Percentiles rank a stretch among this genome's conserved stretches.
These are phyloP conservation scores for Fomitiporia mediterranea DNA, from an alignment of 1,284 basidiomycete genomes.

Conservation along the genomic window DNA sequence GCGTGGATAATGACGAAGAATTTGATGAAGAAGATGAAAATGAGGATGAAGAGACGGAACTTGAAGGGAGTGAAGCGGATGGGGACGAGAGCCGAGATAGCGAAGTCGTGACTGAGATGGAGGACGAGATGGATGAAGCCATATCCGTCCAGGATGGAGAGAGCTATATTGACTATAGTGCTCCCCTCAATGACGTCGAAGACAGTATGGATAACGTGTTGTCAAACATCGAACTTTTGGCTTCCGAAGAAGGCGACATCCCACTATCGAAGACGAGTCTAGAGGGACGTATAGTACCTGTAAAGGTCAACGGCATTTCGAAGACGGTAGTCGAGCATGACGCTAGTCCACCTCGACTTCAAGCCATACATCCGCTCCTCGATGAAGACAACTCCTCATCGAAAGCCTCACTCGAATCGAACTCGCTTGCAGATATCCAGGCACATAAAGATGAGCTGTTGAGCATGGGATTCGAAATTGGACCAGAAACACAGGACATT, in stretches of 20 bases:
- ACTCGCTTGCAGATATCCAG: not conserved
- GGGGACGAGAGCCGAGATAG: not conserved
- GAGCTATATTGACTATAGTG: not conserved
- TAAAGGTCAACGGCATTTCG: not conserved
- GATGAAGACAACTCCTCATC: not conserved
- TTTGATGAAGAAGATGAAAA: conserved; percentile 25
- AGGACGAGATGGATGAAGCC: conserved; percentile 22
- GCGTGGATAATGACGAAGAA: conserved; percentile 4
- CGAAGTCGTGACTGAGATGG: conserved; percentile 10
- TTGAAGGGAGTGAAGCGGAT: conserved; percentile 6
- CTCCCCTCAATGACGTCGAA: conserved; percentile 7
- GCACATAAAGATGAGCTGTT: not conserved
- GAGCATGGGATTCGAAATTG: not conserved
- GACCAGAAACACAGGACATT: not conserved
- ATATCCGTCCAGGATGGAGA: conserved; percentile 4
- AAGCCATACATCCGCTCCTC: not conserved
- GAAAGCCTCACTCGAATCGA: not conserved
- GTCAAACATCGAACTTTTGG: not conserved
- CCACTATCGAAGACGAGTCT: not conserved
- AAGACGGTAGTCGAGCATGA: not conserved
- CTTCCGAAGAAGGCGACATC: not conserved
- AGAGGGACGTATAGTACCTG: not conserved
- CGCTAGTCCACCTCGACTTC: not conserved
- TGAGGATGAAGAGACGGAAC: conserved; percentile 23
- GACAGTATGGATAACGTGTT: not conserved